A percentile compares a stretch with the other conserved stretches of the same genome.
Evolutionary conservation across 2,329 filamentous ascomycete genomes (phyloP).

Genomic region (Ophiostoma novo-ulmi): DNA sequence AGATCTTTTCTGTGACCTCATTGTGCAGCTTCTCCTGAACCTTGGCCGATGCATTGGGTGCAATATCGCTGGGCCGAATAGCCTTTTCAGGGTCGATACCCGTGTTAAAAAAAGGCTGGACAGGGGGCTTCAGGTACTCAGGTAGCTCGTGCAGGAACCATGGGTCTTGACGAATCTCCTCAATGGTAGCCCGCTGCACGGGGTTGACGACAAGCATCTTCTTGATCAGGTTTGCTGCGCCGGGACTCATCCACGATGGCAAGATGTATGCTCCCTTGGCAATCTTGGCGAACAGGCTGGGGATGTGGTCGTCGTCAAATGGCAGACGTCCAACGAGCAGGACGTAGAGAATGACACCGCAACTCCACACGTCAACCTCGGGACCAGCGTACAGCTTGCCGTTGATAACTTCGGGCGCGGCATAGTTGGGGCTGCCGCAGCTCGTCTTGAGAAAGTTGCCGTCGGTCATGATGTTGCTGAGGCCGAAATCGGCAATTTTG

Average conservation of each 20-base stretch:
- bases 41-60: conserved; percentile 68
- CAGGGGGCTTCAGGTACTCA: conserved; percentile 76
- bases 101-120: conserved; percentile 88
- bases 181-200: conserved; percentile 87
- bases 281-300: conserved; percentile 95
- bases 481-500: conserved; percentile 97
- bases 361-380: conserved; percentile 98
- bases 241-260: conserved; percentile 82
- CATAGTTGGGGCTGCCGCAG: conserved; percentile 97
- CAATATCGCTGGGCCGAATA: conserved; percentile 76
- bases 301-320: conserved; percentile 98
- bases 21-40: conserved; percentile 87
- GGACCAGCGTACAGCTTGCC: conserved; percentile 96
- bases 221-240: conserved; percentile 76
- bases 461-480: conserved; percentile 99
- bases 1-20: conserved; percentile 89
- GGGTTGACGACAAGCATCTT: conserved; percentile 95
- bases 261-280: conserved; percentile 89
- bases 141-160: conserved; percentile 91
- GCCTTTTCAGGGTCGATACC: conserved; percentile 91
- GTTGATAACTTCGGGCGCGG: conserved; percentile 94
- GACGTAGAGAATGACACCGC: conserved; percentile 85
- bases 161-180: conserved; percentile 84
- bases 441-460: conserved; percentile 98
- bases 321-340: conserved; percentile 76